Percentiles rank a stretch among this genome's conserved stretches.
Evolutionary conservation across 768 basidiomycete species (phyloP).

Genomic region (Mrakia frigida): DNA sequence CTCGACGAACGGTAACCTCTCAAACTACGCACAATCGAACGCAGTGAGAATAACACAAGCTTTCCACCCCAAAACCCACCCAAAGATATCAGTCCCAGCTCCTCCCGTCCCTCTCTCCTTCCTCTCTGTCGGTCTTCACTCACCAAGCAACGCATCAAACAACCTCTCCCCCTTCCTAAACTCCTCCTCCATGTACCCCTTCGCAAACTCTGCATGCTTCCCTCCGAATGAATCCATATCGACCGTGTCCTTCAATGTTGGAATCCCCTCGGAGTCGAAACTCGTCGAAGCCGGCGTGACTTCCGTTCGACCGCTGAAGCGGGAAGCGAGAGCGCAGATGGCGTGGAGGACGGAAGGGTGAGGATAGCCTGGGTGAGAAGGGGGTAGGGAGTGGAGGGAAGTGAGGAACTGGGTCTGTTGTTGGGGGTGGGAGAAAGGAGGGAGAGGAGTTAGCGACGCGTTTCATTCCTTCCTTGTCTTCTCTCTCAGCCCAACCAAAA

Average conservation of each 20-base stretch:
- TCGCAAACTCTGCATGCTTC: constrained; percentile 19
- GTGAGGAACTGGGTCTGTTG: constrained; percentile 17
- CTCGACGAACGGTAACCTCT: neutral
- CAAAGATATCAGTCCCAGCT: too few relatives aligned
- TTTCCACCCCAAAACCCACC: neutral
- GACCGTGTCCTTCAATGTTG: constrained; percentile 18
- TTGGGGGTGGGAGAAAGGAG: neutral
- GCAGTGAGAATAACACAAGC: constrained; percentile 18
- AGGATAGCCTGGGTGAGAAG: constrained; percentile 15
- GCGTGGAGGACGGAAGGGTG: constrained; percentile 28
- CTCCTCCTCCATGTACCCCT: constrained; percentile 15
- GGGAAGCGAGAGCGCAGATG: constrained; percentile 23
- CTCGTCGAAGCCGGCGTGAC: neutral
- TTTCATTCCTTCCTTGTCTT: too few relatives aligned
- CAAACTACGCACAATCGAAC: constrained; percentile 13
- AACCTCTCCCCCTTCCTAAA: constrained; percentile 19
- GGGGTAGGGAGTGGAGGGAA: neutral
- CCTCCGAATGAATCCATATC: constrained; percentile 18
- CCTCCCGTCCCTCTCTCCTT: too few relatives aligned
- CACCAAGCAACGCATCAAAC: constrained; percentile 25
- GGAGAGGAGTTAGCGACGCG: neutral
- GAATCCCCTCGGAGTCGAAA: neutral
- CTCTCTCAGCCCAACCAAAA: too few relatives aligned
- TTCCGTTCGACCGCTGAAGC: constrained; percentile 15
- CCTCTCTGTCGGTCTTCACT: neutral